These are phyloP conservation scores for Monilinia laxa DNA, from an alignment of 2,329 filamentous ascomycete species.

Conservation along the genomic window DNA sequence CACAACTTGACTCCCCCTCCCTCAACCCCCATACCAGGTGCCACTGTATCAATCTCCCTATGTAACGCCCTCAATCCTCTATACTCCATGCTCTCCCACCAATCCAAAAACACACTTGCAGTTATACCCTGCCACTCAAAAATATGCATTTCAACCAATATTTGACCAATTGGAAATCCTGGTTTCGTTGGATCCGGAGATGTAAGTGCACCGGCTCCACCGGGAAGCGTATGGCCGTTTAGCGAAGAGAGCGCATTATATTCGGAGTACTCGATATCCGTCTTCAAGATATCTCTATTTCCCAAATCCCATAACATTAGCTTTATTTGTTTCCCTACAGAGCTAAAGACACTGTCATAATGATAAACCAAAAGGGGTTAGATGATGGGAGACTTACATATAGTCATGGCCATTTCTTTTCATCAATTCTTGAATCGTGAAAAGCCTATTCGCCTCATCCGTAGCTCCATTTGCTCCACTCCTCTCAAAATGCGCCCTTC, in stretches of 20 bases:
- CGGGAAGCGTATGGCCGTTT: conserved; percentile 22
- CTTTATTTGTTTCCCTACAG: background rate
- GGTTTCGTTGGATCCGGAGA: conserved; percentile 23
- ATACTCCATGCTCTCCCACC: conserved; percentile 39
- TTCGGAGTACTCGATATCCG: conserved; percentile 44
- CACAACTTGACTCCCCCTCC: conserved; percentile 31
- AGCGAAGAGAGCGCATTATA: conserved; percentile 40
- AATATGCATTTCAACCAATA: conserved; percentile 36
- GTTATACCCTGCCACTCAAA: conserved; percentile 29
- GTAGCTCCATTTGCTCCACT: conserved; percentile 40
- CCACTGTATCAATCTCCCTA: conserved; percentile 37
- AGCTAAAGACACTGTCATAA: too few relatives aligned
- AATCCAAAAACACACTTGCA: conserved; percentile 33
- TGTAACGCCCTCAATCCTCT: conserved; percentile 35
- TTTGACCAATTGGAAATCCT: conserved; percentile 35
- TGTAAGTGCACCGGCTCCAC: conserved; percentile 8
- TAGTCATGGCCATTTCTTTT: conserved; percentile 43
- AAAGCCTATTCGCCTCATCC: conserved; percentile 34
- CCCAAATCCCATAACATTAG: background rate
- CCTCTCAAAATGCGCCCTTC: conserved; percentile 40
- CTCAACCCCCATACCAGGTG: conserved; percentile 30
- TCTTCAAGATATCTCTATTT: conserved; percentile 44
- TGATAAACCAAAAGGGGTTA: background rate
- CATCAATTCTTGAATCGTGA: conserved; percentile 43
- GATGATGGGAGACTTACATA: conserved; percentile 25